A percentile compares a stretch with the other conserved stretches of the same genome.
These are phyloP conservation scores for Mayamaea pseudoterrestris DNA, from an alignment of 108 stramenopile species.

Conservation along the genomic window DNA sequence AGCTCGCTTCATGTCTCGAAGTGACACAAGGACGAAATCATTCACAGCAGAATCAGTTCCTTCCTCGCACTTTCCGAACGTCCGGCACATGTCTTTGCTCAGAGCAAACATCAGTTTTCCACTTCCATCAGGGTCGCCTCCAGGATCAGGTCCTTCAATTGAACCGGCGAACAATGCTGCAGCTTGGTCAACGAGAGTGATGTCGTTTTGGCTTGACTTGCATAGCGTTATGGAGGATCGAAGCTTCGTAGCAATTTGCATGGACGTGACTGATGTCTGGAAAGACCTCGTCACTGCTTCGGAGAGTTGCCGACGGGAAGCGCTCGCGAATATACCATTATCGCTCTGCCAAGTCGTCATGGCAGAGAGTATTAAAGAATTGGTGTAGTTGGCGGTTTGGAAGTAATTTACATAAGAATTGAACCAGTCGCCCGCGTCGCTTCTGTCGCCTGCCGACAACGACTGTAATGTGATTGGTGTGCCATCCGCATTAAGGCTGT, in stretches of 20 bases:
- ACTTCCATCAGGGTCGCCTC: slow-evolving; percentile 20
- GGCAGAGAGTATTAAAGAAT: too few relatives aligned
- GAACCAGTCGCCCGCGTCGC: too few relatives aligned
- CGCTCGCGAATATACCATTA: too few relatives aligned
- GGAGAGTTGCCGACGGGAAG: slow-evolving; percentile 19
- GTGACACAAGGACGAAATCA: slow-evolving; percentile 25
- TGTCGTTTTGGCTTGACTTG: slow-evolving; percentile 7
- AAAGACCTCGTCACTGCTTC: slow-evolving; percentile 34
- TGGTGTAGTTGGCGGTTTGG: too few relatives aligned
- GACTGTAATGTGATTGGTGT: too few relatives aligned
- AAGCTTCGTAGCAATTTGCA: slow-evolving; percentile 25
- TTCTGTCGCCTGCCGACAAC: too few relatives aligned
- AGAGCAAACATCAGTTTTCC: slow-evolving; percentile 50
- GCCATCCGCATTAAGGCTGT: too few relatives aligned
- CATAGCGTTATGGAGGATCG: slow-evolving; percentile 22
- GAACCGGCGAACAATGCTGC: slow-evolving; percentile 59
- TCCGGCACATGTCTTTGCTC: slow-evolving; percentile 52
- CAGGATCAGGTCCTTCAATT: slow-evolving; percentile 35
- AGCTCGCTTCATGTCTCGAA: slow-evolving; percentile 28
- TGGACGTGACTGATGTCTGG: slow-evolving; percentile 39
- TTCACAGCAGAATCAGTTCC: slow-evolving; percentile 36
- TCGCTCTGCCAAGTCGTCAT: too few relatives aligned
- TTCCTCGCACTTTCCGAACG: slow-evolving; percentile 39
- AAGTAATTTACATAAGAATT: too few relatives aligned
- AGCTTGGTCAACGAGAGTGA: slow-evolving; percentile 34